Evolutionary conservation across 2,329 filamentous ascomycete species (phyloP).

Genomic region (Leptographium lundbergii): DNA sequence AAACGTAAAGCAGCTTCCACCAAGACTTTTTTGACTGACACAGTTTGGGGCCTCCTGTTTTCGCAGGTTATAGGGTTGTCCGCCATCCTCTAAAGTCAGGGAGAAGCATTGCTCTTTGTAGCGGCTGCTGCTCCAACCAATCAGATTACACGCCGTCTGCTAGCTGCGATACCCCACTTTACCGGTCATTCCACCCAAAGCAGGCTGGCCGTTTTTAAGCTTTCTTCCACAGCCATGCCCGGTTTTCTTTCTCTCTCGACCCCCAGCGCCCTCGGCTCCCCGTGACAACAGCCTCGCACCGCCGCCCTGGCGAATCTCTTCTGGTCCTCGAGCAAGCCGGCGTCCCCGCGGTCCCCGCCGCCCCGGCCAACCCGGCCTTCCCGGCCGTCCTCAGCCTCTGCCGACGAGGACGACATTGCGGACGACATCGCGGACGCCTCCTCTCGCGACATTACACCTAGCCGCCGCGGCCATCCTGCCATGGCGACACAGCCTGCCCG

Average conservation of each 20-base stretch:
- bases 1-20: no score
- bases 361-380: neutral
- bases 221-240: neutral
- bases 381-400: neutral
- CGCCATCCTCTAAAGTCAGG: no score
- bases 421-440: no score
- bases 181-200: neutral
- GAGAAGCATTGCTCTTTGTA: no score
- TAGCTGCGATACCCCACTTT: no score
- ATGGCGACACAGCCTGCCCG: slow-evolving; percentile 15
- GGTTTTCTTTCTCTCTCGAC: neutral
- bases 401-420: neutral
- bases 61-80: no score
- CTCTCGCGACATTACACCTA: neutral
- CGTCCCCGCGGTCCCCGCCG: slow-evolving; percentile 1
- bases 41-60: no score
- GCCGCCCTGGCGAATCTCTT: slow-evolving; percentile 9
- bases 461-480: neutral
- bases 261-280: neutral
- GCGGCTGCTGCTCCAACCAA: neutral
- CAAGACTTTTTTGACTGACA: no score
- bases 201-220: neutral
- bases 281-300: neutral
- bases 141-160: neutral
- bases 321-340: slow-evolving; percentile 7